phyloP scores from a whole-genome alignment of 441 rosid species.

The Gossypium lobatum region DNA sequence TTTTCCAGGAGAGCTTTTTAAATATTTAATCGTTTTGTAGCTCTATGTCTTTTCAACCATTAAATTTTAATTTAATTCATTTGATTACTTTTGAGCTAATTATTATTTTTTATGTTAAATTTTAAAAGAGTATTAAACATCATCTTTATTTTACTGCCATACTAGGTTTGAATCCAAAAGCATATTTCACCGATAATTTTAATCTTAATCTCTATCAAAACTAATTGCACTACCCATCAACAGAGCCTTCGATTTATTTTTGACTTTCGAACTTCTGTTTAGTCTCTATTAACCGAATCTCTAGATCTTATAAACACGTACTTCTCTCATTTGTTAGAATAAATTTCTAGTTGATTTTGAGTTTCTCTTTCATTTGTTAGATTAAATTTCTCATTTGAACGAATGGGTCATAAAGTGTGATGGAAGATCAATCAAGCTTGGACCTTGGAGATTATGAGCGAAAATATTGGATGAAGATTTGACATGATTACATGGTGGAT shows the following conservation, averaged over 20 bases:
- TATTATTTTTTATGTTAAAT: background rate
- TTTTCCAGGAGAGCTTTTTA: no score
- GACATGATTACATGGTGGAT: background rate
- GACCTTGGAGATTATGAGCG: background rate
- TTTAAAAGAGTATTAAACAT: no score
- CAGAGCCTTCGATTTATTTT: background rate
- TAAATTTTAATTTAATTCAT: background rate
- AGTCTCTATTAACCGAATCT: background rate
- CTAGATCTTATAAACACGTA: background rate
- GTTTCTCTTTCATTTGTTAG: background rate
- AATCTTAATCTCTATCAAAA: background rate
- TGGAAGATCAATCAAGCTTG: background rate
- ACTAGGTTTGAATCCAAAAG: no score
- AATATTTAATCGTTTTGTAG: no score
- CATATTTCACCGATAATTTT: background rate
- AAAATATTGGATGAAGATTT: background rate
- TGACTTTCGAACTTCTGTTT: background rate
- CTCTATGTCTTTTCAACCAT: no score
- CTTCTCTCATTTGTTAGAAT: background rate
- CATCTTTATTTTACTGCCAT: no score
- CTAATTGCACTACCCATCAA: background rate
- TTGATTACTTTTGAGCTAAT: background rate
- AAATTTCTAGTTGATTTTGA: no score
- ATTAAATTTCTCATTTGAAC: no score
- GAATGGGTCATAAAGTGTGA: background rate